A percentile compares a stretch with the other conserved stretches of the same genome.
Conservation (phyloP, 768 basidiomycete genomes). For the Phaffia tasmanica region DNA sequence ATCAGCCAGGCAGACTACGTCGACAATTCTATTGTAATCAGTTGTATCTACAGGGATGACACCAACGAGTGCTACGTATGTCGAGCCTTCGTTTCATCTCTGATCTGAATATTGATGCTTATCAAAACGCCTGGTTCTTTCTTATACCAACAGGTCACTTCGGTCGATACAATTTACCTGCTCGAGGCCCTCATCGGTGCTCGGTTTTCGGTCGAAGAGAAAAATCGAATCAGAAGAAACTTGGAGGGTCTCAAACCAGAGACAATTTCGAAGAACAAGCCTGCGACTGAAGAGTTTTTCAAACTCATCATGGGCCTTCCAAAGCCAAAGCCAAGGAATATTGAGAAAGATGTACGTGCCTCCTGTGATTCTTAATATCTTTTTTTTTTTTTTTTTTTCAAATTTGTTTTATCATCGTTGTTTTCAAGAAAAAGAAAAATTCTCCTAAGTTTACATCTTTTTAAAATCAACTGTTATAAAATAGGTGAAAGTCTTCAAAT, state of each 20-base stretch:
- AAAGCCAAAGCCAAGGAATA: constrained; percentile 84
- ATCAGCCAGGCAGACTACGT: constrained; percentile 63
- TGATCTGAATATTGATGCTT: not conserved
- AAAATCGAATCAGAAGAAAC: constrained; percentile 89
- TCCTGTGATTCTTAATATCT: too few relatives aligned
- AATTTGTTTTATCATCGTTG: too few relatives aligned
- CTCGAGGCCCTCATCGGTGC: constrained; percentile 66
- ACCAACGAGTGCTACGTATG: constrained; percentile 54
- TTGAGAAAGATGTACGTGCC: constrained; percentile 72
- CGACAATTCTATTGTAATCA: constrained; percentile 70
- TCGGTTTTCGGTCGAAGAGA: constrained; percentile 85
- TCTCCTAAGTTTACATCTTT: too few relatives aligned
- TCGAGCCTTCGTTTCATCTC: not conserved
- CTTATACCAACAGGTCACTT: constrained; percentile 50
- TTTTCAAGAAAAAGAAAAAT: too few relatives aligned
- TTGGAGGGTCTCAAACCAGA: constrained; percentile 83
- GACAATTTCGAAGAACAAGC: constrained; percentile 77
- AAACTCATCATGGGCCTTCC: constrained; percentile 93
- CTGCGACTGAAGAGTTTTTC: constrained; percentile 75
- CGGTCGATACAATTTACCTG: constrained; percentile 88
- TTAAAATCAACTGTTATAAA: too few relatives aligned
- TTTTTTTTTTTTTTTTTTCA: too few relatives aligned
- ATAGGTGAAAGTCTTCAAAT: too few relatives aligned
- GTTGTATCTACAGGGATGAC: constrained; percentile 82
- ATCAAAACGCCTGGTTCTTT: not conserved